Conservation (phyloP, 2,329 filamentous ascomycete genomes). For the Fusarium paranaense region DNA sequence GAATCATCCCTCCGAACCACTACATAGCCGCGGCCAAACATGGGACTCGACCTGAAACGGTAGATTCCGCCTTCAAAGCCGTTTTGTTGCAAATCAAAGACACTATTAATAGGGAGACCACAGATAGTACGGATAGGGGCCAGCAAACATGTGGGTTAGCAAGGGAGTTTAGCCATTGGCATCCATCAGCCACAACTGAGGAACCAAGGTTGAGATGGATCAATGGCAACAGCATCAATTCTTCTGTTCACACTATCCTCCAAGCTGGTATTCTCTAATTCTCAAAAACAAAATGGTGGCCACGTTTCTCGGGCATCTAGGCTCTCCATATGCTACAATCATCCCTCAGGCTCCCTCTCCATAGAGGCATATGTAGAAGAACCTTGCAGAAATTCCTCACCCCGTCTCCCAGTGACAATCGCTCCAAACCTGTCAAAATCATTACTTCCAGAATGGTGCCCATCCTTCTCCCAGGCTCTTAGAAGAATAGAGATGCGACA, state of each 20-base stretch:
- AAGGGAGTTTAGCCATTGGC: not conserved
- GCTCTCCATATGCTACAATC: not conserved
- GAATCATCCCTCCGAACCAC: not conserved
- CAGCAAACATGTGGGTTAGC: not conserved
- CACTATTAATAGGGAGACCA: not conserved
- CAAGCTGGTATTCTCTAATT: not conserved
- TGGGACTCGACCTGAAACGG: not conserved
- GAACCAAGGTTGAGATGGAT: not conserved
- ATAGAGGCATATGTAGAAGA: not conserved
- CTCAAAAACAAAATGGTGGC: not conserved
- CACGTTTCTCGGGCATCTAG: not conserved
- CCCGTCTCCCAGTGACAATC: not conserved
- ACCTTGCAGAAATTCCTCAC: not conserved
- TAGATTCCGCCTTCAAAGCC: not conserved
- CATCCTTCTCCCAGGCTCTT: slow-evolving; percentile 32
- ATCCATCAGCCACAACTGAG: not conserved
- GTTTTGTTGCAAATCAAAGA: not conserved
- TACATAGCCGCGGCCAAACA: not conserved
- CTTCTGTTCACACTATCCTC: not conserved
- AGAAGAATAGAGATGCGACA: slow-evolving; percentile 45
- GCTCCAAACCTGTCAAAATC: not conserved
- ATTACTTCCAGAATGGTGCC: slow-evolving; percentile 25
- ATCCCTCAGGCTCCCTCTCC: not conserved
- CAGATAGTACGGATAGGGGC: not conserved
- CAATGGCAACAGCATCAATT: not conserved